Conservation (phyloP, 139 green algal genomes). For the Chlorella sp. region DNA sequence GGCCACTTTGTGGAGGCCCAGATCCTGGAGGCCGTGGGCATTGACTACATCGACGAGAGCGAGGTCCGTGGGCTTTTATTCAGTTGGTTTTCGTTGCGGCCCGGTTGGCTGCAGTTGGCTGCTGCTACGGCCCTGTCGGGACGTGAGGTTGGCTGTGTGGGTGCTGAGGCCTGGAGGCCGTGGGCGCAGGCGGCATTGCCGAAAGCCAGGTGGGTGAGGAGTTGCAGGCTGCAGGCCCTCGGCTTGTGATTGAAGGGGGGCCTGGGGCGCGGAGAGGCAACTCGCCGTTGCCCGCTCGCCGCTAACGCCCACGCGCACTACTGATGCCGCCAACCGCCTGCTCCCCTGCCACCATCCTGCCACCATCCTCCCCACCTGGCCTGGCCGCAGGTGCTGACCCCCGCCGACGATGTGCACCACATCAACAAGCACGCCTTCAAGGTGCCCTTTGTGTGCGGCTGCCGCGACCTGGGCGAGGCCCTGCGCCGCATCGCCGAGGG, state of each 20-base stretch:
- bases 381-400: slow-evolving; percentile 93
- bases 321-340: too few species aligned
- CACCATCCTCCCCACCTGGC: neutral
- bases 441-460: slow-evolving; percentile 99
- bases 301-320: too few species aligned
- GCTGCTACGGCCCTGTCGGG: neutral
- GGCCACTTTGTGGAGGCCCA: slow-evolving; percentile 99
- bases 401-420: slow-evolving; percentile 98
- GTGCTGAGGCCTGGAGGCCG: too few species aligned
- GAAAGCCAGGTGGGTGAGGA: too few species aligned
- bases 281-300: too few species aligned
- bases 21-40: slow-evolving; percentile 94
- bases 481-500: slow-evolving; percentile 97
- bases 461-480: slow-evolving; percentile 97
- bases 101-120: neutral
- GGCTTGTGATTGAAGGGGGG: neutral
- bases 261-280: neutral
- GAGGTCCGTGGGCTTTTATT: slow-evolving; percentile 78
- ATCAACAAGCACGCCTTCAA: slow-evolving; percentile 99
- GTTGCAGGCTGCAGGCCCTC: neutral
- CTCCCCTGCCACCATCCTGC: neutral
- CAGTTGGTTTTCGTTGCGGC: neutral
- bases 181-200: too few species aligned
- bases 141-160: neutral
- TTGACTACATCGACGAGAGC: slow-evolving; percentile 99